Evolutionary conservation across 192 early-diverging fungal species (phyloP).

Genomic region (Physocladia obscura): DNA sequence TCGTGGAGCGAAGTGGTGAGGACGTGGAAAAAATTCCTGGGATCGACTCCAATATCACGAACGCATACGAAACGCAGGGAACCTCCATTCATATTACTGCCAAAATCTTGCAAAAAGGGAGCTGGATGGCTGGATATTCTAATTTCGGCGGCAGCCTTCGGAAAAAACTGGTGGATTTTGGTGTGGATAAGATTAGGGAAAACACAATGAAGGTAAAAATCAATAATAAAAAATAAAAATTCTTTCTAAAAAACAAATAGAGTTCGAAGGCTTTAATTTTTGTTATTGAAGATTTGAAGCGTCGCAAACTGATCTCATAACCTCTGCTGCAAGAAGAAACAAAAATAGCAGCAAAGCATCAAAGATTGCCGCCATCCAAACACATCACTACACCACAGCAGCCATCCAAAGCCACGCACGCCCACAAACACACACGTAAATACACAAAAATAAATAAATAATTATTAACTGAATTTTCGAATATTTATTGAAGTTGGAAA

Average conservation of each 20-base stretch:
- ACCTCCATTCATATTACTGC: neutral
- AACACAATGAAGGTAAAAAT: constrained; percentile 58
- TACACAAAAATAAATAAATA: too few species aligned
- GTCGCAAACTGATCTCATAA: too few species aligned
- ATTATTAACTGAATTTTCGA: too few species aligned
- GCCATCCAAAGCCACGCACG: too few species aligned
- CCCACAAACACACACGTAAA: too few species aligned
- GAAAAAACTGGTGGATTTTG: constrained; percentile 53
- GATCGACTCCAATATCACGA: neutral
- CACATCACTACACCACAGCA: too few species aligned
- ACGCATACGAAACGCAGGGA: neutral
- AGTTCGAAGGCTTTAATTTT: constrained; percentile 49
- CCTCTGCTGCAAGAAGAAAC: too few species aligned
- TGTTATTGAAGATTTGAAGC: constrained; percentile 41
- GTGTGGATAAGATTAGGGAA: constrained; percentile 79
- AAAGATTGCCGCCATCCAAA: too few species aligned
- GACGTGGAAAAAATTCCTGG: neutral
- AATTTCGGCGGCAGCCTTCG: neutral
- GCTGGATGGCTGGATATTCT: neutral
- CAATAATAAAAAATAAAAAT: neutral
- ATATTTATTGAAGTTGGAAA: too few species aligned
- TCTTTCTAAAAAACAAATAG: neutral
- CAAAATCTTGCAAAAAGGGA: neutral
- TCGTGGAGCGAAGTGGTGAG: neutral
- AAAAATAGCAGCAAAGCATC: too few species aligned